A percentile compares a stretch with the other conserved stretches of the same genome.
These are phyloP conservation scores for Akebia trifoliata DNA, from an alignment of 164 flowering plant genomes.

Conservation along the genomic window DNA sequence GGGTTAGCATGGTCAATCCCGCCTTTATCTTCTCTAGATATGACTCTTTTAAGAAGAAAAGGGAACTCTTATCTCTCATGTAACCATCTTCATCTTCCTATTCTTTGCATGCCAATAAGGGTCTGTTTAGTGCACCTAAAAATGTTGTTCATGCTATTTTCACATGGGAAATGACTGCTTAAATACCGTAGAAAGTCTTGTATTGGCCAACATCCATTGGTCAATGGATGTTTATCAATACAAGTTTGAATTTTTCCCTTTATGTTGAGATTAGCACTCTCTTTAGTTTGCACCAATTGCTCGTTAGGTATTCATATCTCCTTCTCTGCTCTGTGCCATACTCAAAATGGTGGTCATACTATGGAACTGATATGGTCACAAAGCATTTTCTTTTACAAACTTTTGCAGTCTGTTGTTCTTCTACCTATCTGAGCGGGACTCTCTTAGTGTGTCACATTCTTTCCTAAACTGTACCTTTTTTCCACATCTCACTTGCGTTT, in stretches of 20 bases:
- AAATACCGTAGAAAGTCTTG: not conserved
- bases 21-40: not conserved
- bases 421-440: too few species aligned
- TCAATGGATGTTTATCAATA: not conserved
- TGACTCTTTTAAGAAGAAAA: not conserved
- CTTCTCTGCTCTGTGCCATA: too few species aligned
- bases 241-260: not conserved
- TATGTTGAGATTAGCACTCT: not conserved
- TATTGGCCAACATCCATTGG: not conserved
- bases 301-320: too few species aligned
- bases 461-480: too few species aligned
- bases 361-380: too few species aligned
- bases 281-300: too few species aligned
- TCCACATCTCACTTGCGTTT: too few species aligned
- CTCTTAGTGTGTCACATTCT: too few species aligned
- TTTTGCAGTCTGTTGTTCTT: too few species aligned
- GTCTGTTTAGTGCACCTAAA: too few species aligned
- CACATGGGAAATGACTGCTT: not conserved
- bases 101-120: not conserved
- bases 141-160: not conserved
- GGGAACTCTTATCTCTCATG: not conserved
- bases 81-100: not conserved
- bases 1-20: not conserved
- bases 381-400: too few species aligned
- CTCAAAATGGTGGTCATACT: too few species aligned